Conservation (phyloP, 768 basidiomycete genomes). For the Lactarius pseudohatsudake region DNA sequence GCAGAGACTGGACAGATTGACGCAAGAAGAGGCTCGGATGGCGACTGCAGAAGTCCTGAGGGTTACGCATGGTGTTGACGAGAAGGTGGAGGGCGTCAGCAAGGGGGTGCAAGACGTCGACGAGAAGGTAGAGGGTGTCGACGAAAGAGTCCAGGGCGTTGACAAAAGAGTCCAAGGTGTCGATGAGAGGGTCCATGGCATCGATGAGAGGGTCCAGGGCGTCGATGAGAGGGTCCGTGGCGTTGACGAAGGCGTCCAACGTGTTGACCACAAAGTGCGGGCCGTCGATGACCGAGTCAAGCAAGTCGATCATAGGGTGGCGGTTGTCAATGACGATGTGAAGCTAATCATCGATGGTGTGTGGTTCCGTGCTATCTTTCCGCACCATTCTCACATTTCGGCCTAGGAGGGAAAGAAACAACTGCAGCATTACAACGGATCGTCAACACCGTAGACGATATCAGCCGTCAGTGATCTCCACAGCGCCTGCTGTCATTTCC, state of each 20-base stretch:
- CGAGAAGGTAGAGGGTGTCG: no score
- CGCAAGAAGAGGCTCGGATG: neutral
- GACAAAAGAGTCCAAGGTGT: neutral
- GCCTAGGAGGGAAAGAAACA: neutral
- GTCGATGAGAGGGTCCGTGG: neutral
- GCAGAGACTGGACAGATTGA: no score
- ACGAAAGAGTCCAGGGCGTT: no score
- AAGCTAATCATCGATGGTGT: neutral
- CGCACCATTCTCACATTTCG: neutral
- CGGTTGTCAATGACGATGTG: neutral
- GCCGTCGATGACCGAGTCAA: neutral
- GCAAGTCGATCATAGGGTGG: neutral
- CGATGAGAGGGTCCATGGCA: neutral
- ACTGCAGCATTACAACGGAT: neutral
- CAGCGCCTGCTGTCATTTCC: accelerated
- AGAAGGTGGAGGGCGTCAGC: neutral
- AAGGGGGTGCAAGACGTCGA: neutral
- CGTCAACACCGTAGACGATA: neutral
- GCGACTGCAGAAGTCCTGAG: conserved; percentile 1
- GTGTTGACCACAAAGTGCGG: neutral
- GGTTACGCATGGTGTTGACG: neutral
- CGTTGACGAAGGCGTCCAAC: no score
- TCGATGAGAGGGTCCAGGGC: neutral
- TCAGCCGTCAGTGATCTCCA: neutral
- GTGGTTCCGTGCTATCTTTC: neutral